Evolutionary conservation across 176 grass and related monocot species (phyloP).

Genomic region (Alopecurus myosuroides): DNA sequence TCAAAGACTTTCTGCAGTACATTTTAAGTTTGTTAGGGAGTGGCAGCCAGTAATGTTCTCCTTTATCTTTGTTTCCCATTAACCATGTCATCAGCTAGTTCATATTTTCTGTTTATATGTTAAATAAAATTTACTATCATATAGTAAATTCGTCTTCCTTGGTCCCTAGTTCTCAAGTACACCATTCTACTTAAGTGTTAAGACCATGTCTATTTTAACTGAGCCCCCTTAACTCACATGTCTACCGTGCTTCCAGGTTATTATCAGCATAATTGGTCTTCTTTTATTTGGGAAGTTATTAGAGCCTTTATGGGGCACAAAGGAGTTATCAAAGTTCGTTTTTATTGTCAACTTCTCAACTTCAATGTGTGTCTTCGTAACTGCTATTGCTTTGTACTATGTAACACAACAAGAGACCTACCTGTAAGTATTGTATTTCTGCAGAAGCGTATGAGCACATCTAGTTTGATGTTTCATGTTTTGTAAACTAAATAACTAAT

Average conservation of each 20-base stretch:
- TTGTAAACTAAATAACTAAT: background rate
- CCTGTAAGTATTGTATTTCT: slow-evolving; percentile 69
- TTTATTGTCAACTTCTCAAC: slow-evolving; percentile 85
- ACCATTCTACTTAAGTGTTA: background rate
- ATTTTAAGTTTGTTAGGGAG: background rate
- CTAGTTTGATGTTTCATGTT: slow-evolving; percentile 10
- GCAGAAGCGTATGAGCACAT: background rate
- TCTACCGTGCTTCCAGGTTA: slow-evolving; percentile 45
- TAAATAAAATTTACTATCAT: background rate
- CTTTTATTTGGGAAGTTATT: slow-evolving; percentile 87
- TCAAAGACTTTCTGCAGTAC: too few relatives aligned
- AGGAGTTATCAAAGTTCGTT: slow-evolving; percentile 92
- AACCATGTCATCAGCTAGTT: background rate
- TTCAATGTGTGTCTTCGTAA: slow-evolving; percentile 74
- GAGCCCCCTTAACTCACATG: slow-evolving; percentile 6
- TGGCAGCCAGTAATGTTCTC: background rate
- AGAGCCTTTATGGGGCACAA: slow-evolving; percentile 90
- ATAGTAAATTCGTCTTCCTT: background rate
- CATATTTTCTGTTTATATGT: slow-evolving; percentile 18
- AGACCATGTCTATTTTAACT: too few relatives aligned
- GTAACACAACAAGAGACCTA: slow-evolving; percentile 77
- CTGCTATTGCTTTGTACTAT: slow-evolving; percentile 84
- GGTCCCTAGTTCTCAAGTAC: background rate
- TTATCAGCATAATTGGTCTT: slow-evolving; percentile 75
- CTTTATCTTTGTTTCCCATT: background rate